Evolutionary conservation across 2,329 filamentous ascomycete species (phyloP).

Genomic region (Fusarium ramigenum): DNA sequence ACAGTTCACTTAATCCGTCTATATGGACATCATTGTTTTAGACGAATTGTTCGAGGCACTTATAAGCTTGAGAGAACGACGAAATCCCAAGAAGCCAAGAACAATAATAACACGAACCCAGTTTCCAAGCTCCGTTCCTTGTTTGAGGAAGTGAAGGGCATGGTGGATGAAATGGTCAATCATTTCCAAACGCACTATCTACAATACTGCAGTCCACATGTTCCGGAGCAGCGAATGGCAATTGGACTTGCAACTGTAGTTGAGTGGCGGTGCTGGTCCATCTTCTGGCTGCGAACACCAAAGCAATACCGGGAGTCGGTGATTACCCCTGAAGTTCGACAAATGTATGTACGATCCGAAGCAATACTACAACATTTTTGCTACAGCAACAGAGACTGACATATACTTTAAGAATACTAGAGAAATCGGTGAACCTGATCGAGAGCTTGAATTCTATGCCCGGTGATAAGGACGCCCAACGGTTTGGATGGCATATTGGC

Average conservation of each 20-base stretch:
- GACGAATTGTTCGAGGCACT: neutral
- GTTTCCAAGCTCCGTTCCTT: neutral
- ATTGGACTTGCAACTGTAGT: neutral
- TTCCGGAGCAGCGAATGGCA: neutral
- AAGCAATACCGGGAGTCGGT: neutral
- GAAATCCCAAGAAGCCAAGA: neutral
- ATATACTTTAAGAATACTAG: neutral
- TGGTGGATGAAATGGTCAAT: neutral
- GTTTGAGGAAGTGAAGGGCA: neutral
- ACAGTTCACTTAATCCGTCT: neutral
- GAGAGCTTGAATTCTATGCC: neutral
- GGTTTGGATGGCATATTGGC: neutral
- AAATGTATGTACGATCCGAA: neutral
- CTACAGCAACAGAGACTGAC: neutral
- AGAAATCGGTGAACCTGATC: neutral
- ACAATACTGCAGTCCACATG: neutral
- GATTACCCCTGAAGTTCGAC: neutral
- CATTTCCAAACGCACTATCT: neutral
- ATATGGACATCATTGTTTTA: neutral
- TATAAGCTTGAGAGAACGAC: neutral
- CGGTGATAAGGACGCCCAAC: neutral
- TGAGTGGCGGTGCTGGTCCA: constrained; percentile 1
- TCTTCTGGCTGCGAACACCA: neutral
- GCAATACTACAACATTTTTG: too few relatives aligned
- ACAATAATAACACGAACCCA: neutral